Evolutionary conservation across 2,329 filamentous ascomycete species (phyloP), one percentile per base, ranked within the genome.

Genomic region (Exophiala xenobiotica): DNA sequence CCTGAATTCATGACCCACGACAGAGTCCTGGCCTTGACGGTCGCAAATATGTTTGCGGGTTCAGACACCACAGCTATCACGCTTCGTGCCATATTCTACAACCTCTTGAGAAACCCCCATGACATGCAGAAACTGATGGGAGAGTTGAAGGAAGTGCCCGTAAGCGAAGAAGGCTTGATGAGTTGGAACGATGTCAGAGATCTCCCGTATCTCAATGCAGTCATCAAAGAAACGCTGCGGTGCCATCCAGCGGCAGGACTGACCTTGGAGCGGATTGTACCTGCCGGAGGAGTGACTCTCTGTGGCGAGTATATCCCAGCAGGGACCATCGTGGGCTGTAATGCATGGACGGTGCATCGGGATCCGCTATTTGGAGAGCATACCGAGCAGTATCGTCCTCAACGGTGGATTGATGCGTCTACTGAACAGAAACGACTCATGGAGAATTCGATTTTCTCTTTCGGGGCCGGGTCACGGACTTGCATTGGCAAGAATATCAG

Each of bases 301-400:
- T 86, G 86, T 0, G 87, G 89, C 67, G 68, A 86, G 37, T 73
- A 78, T 16, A 74, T 90, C 22, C 78, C 78, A 3, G 86, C 81
- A 1, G 86, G 86, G 5, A 88, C 86, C 0, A 83, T 86, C 51
- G 84, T 90, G 0, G 87, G 87, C 3, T 86, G 82, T 64, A 88
- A 81, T 45, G 80, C 86, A 0, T 74, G 72, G 66, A 70, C 73
- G 0, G 51, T 75, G 0, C 72, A 77, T 19, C 64, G 66, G 14
- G 66, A 76, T 39, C 58, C 60, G 0, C 63, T 77, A 4, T 78
- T 73, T 45, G 67, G 67, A 64, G 18, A 51, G 4, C 52, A 73
- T 23, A 63, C 69, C 0, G 67, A 70, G 8, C 57, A 61, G 1
- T 78, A 68, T 64, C 0, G 91, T 79, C 66, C 70, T 81, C 11